These are phyloP conservation scores for Euphorbia celastroides DNA, from an alignment of 441 rosid species.

Conservation along the genomic window DNA sequence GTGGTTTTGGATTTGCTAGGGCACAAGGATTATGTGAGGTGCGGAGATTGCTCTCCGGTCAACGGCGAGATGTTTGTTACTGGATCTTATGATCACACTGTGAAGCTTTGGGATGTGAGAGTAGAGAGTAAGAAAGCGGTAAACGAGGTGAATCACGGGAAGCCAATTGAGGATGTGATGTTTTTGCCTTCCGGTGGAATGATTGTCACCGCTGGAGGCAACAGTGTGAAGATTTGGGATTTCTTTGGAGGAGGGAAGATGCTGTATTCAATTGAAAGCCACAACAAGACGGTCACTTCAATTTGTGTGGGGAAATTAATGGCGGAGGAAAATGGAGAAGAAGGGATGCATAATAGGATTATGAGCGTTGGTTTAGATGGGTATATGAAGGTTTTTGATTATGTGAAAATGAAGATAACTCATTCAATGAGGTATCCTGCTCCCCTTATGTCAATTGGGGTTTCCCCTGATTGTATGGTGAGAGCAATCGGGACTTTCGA, in stretches of 20 bases:
- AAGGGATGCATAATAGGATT: slow-evolving; percentile 47
- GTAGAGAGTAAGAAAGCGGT: slow-evolving; percentile 43
- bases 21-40: slow-evolving; percentile 84
- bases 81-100: slow-evolving; percentile 88
- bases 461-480: slow-evolving; percentile 53
- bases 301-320: slow-evolving; percentile 51
- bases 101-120: slow-evolving; percentile 89
- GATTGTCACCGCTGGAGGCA: slow-evolving; percentile 80
- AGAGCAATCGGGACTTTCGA: slow-evolving; percentile 69
- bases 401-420: slow-evolving; percentile 64
- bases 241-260: slow-evolving; percentile 76
- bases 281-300: slow-evolving; percentile 85
- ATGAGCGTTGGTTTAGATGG: slow-evolving; percentile 87
- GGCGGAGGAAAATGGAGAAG: slow-evolving; percentile 37
- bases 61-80: slow-evolving; percentile 57
- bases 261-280: slow-evolving; percentile 82
- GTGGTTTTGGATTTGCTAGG: slow-evolving; percentile 59
- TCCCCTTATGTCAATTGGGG: slow-evolving; percentile 66
- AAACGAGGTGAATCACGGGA: slow-evolving; percentile 70
- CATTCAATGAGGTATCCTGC: slow-evolving; percentile 91
- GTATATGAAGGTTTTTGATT: slow-evolving; percentile 88
- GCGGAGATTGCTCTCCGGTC: slow-evolving; percentile 84
- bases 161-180: slow-evolving; percentile 83
- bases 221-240: slow-evolving; percentile 86
- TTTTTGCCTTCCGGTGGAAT: slow-evolving; percentile 82